Evolutionary conservation across 1,139 yeast species (phyloP).

Genomic region (Yamadazyma trypodendri): DNA sequence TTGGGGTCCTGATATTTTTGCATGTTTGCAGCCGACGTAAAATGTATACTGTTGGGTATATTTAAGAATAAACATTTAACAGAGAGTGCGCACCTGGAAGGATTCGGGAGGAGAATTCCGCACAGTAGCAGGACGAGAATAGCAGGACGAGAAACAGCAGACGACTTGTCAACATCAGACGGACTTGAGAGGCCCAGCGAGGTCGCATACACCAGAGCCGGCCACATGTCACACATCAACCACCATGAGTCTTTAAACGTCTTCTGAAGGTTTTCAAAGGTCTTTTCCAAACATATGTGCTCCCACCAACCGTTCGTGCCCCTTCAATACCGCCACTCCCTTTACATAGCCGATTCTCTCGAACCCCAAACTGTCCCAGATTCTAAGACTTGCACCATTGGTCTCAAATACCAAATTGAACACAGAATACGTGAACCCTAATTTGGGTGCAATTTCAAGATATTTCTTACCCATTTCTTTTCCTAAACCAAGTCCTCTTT

Average conservation of each 20-base stretch:
- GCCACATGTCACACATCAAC: no score
- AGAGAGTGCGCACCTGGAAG: no score
- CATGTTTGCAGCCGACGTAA: conserved; percentile 7
- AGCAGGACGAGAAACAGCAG: not conserved
- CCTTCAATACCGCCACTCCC: conserved; percentile 65
- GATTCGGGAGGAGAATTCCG: no score
- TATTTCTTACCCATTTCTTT: conserved; percentile 59
- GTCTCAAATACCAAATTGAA: conserved; percentile 78
- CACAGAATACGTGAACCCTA: conserved; percentile 78
- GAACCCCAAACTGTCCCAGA: conserved; percentile 78
- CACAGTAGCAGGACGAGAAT: not conserved
- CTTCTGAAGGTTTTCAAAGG: no score
- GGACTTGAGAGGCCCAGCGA: no score
- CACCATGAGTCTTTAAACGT: no score
- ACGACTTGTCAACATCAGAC: no score
- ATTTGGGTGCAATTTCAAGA: conserved; percentile 60
- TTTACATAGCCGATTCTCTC: conserved; percentile 69
- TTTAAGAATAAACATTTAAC: conserved; percentile 6
- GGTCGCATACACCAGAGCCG: no score
- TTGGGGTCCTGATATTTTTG: conserved; percentile 4
- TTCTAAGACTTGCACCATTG: conserved; percentile 61
- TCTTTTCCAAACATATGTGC: conserved; percentile 68
- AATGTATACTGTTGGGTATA: conserved; percentile 7
- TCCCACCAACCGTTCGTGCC: conserved; percentile 58
- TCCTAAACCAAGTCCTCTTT: conserved; percentile 65